Base-by-base conservation (phyloP, 805 yeast species). In the Candida chauliodis region DNA sequence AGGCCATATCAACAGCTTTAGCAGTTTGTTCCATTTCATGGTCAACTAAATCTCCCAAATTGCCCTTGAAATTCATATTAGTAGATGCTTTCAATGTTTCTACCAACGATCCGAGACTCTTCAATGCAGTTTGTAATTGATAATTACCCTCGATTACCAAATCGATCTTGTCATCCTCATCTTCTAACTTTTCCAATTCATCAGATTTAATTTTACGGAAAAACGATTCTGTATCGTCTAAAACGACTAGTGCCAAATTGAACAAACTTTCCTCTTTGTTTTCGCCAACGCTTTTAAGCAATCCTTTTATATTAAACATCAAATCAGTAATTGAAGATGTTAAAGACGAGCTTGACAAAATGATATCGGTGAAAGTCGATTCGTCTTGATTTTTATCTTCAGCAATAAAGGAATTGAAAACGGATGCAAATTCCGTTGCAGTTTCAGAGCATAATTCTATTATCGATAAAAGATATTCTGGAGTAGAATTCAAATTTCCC, bases 371-470 rank as follows among this genome's bases (percentile, higher is more conserved):
- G 48, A 81, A 86, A 43, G 79, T 85, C 20, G 79, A 75, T 28
- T 62, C 63, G 6, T 59, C 61, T 31, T 63, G 61, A 37, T 72
- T 69, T 36, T 77, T 78, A 5, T 91, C 95, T 53, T 85, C 95
- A 4, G 84, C 89, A 37, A 87, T 66, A 51, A 76, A 82, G 37
- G 77, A 73, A 55, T 82, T 85, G 67, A 86, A 87, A 5, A 81
- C 77, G 18, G 80, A 76, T 4, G 95, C 84, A 58, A 89, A 86
- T 27, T 83, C 90, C 5, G 90, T 85, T 0, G 90, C 88, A 11
- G 76, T 65, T 27, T 79, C 75, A 0, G 87, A 76, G 14, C 83
- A 73, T 46, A 80, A 75, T 53, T 89, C 96, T 45, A 81, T 66
- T 28, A 85, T 65, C 0, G 91, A 80, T 24, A 81, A 63, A 16